Conservation (phyloP, 306 rosid species). For the Medicago lupulina region DNA sequence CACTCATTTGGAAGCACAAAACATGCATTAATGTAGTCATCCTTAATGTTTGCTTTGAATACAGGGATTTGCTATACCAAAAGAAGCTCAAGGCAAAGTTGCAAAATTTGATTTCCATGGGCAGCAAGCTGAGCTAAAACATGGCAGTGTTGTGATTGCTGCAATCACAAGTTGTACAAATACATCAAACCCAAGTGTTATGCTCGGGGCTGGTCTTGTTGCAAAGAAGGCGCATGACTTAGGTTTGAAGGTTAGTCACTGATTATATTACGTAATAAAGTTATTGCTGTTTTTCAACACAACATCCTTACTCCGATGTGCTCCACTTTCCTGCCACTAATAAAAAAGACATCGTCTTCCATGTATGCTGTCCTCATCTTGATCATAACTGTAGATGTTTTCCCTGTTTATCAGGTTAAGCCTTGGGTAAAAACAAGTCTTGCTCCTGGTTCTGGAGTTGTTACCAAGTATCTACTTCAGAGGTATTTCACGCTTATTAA, state of each 20-base stretch:
- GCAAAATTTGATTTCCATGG: slow-evolving; percentile 86
- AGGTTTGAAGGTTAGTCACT: slow-evolving; percentile 76
- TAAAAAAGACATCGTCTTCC: slow-evolving; percentile 14
- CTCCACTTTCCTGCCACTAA: slow-evolving; percentile 11
- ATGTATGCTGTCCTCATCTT: slow-evolving; percentile 19
- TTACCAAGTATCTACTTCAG: slow-evolving; percentile 81
- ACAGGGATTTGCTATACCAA: slow-evolving; percentile 93
- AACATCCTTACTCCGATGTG: slow-evolving; percentile 1
- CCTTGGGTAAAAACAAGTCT: slow-evolving; percentile 99
- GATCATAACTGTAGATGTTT: slow-evolving; percentile 24
- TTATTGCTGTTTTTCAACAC: slow-evolving; percentile 18
- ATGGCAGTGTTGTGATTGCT: slow-evolving; percentile 95
- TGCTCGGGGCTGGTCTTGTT: slow-evolving; percentile 98
- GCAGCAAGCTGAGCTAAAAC: slow-evolving; percentile 92
- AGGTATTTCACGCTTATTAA: slow-evolving; percentile 55
- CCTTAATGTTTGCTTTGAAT: slow-evolving; percentile 35
- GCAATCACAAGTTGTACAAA: slow-evolving; percentile 98
- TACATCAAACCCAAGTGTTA: slow-evolving; percentile 97
- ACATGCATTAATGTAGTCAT: slow-evolving; percentile 20
- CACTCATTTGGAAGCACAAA: slow-evolving; percentile 26
- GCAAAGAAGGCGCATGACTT: slow-evolving; percentile 88
- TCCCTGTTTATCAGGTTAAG: slow-evolving; percentile 68
- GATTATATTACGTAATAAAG: slow-evolving; percentile 14
- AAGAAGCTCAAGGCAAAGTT: slow-evolving; percentile 79
- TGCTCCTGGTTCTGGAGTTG: slow-evolving; percentile 98